Evolutionary conservation across 208 protist genomes (phyloP), one percentile per base, ranked within the genome.

Genomic region (Trypanosoma mega): DNA sequence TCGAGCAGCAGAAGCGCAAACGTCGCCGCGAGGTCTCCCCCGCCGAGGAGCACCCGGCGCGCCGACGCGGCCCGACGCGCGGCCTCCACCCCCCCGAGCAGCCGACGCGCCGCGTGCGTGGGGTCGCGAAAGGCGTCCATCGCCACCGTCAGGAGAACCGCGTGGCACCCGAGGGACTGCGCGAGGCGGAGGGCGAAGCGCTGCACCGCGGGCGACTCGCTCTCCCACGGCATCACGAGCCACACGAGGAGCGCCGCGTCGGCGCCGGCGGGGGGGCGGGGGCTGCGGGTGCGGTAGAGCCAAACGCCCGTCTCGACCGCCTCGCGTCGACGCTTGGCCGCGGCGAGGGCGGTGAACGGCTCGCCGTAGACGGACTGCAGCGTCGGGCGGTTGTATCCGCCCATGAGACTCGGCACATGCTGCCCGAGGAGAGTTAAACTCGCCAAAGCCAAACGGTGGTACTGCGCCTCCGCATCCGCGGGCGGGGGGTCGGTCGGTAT

Each of bases 171-270:
- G 29, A 61, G n/a, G 14, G 54, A 61, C 6, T 48, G 29, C 2
- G 54, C 39, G 5, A 61, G 18, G 7, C 54, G 54, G 39, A 61
- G 41, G 12, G 50, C 54, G 41, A 61, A 61, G 2, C 54, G 43
- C 24, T 43, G 20, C 0, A 48, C 27, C 33, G 36, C 29, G 29
- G 37, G 23, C 21, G 24, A 18, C 1, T 50, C 27, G 50, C 27
- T 37, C 24, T 61, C 54, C 54, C 54, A 61, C 18, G 54, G 54
- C 54, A 61, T 50, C 8, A 61, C 41, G 7, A 61, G 24, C 54
- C 54, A 61, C 23, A 61, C 43, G 16, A 61, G 9, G 2, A 50
- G 24, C 0, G 54, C 43, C 16, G 50, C 39, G 39, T 61, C 54
- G 4, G 48, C 29, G 20, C 2, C 12, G 36, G n/a, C 16, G 2